Evolutionary conservation across 306 rosid species (phyloP).

Genomic region (Astragalus membranaceus): DNA sequence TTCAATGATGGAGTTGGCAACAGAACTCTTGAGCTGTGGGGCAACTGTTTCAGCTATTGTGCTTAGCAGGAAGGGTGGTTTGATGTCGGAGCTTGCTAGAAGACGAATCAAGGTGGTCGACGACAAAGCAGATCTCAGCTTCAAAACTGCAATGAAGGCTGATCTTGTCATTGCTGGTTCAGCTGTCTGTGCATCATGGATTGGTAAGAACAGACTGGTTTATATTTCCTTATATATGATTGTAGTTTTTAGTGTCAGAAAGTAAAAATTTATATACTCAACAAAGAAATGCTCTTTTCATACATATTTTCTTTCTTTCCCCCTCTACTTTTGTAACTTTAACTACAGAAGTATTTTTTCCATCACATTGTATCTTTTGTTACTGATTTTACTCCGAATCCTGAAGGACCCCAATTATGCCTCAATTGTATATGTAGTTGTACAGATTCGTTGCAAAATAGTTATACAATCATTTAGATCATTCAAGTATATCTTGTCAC

Average conservation of each 20-base stretch:
- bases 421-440: not conserved
- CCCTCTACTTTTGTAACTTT: not conserved
- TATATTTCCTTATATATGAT: not conserved
- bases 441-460: not conserved
- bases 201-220: constrained; percentile 54
- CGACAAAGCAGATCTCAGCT: constrained; percentile 82
- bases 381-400: not conserved
- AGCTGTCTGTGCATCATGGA: constrained; percentile 96
- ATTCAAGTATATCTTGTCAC: not conserved
- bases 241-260: not conserved
- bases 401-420: not conserved
- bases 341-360: not conserved
- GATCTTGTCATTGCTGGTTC: constrained; percentile 96
- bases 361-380: not conserved
- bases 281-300: not conserved
- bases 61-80: constrained; percentile 94
- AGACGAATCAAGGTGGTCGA: constrained; percentile 87
- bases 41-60: constrained; percentile 92
- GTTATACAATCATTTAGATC: not conserved
- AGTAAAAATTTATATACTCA: not conserved
- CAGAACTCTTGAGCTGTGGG: constrained; percentile 96
- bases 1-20: constrained; percentile 95
- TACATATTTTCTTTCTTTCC: not conserved
- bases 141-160: constrained; percentile 94
- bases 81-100: constrained; percentile 87